Evolutionary conservation across 305 asterid genomes (phyloP), one percentile per base, ranked within the genome.

Genomic region (Fraxinus platypoda): DNA sequence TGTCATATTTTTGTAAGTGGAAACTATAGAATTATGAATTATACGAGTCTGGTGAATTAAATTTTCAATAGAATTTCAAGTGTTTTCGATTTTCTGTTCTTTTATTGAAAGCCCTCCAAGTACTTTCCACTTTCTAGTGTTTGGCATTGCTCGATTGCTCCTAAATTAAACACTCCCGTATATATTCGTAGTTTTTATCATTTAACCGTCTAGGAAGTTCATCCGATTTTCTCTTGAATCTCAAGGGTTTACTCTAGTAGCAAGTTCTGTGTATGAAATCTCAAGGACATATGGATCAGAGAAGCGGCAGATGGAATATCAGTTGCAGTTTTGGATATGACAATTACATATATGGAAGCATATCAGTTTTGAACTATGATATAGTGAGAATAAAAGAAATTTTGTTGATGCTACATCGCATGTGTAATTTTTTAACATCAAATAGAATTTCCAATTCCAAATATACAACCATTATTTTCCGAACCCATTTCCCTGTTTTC

Each of bases 261-360:
- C 28, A 15, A 35, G 28, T 33, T 74, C 13, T 33, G 46, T 31
- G 9, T 25, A n/a, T 78, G 81, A 31, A 11, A 57, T 33, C 43
- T 19, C 49, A 35, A 64, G 66, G 64, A 80, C 33, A 25, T 30
- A 21, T 23, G 57, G 54, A 80, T 57, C 25, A 38, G 62, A 77
- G 80, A n/a, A 54, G 80, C 52, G 33, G 43, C 33, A 52, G 26
- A 77, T 77, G 72, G 80, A 59, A 30, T 21, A 64, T 59, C 62
- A 66, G 59, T 78, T 25, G 28, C 78, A 35, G 31, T 35, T 74
- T 37, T 59, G 70, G 30, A 21, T 59, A 19, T 59, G 70, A n/a
- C 25, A 25, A 59, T 21, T 59, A 21, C 21, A 75, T 46, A 38
- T 38, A 15, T 34, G 46, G 15, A 74, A 13, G 8, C 70, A 35